Evolutionary conservation across 805 yeast genomes (phyloP).

Genomic region (Starmerella scarabaei): DNA sequence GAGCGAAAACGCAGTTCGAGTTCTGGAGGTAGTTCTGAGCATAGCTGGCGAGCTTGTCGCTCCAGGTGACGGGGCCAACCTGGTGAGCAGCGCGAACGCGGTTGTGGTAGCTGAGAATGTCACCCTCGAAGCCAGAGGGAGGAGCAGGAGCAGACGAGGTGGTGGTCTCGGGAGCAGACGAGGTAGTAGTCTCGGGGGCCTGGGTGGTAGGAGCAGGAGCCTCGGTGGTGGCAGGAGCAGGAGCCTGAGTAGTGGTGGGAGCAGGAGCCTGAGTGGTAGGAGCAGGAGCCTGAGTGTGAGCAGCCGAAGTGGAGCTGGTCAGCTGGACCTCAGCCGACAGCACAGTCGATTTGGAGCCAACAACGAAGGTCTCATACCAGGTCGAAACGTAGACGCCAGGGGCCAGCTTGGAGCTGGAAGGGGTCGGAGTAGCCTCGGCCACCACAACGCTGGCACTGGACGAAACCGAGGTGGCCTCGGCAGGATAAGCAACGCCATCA

Average conservation of each 20-base stretch:
- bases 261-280: slow-evolving; percentile 9
- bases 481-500: neutral
- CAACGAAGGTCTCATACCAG: neutral
- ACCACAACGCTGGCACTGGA: neutral
- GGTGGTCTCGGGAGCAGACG: slow-evolving; percentile 19
- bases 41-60: slow-evolving; percentile 34
- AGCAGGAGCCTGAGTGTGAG: slow-evolving; percentile 6
- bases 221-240: slow-evolving; percentile 20
- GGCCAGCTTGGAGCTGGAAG: neutral
- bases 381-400: neutral
- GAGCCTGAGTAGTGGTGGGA: slow-evolving; percentile 16
- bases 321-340: neutral
- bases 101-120: slow-evolving; percentile 51
- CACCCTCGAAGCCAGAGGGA: slow-evolving; percentile 13
- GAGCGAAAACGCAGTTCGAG: slow-evolving; percentile 41
- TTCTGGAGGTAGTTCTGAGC: slow-evolving; percentile 43
- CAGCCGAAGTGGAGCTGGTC: neutral
- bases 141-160: slow-evolving; percentile 17
- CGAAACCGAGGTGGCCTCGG: slow-evolving; percentile 1
- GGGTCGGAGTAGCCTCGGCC: neutral
- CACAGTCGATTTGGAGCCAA: neutral
- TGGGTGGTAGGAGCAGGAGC: slow-evolving; percentile 16
- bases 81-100: slow-evolving; percentile 40
- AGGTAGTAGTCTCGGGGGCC: slow-evolving; percentile 15
- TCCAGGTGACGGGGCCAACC: slow-evolving; percentile 45